Conservation (phyloP, 257 asterid species). For the Oldenlandia corymbosa region DNA sequence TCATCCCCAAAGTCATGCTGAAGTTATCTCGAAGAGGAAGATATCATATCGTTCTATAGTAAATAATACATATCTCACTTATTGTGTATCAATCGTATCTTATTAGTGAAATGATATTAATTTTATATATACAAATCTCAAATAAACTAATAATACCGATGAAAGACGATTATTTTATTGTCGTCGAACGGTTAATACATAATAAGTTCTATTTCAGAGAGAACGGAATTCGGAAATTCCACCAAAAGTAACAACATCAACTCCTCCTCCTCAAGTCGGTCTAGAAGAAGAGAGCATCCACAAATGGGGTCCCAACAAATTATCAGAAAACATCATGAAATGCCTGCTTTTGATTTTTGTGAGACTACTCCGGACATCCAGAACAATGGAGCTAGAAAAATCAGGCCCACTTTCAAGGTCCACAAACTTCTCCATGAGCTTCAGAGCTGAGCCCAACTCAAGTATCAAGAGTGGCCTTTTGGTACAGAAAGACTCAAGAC, state of each 20-base stretch:
- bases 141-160: too few relatives aligned
- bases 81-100: too few relatives aligned
- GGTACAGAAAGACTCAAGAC: constrained; percentile 63
- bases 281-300: constrained; percentile 59
- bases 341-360: constrained; percentile 64
- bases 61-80: too few relatives aligned
- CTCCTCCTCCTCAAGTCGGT: constrained; percentile 49
- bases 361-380: constrained; percentile 65
- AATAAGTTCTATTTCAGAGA: too few relatives aligned
- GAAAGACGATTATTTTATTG: too few relatives aligned
- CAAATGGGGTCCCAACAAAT: constrained; percentile 77
- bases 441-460: constrained; percentile 58
- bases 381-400: constrained; percentile 77
- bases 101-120: too few relatives aligned
- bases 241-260: constrained; percentile 23
- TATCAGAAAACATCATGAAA: constrained; percentile 84
- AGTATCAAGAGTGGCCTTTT: constrained; percentile 29
- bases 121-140: neutral
- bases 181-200: too few relatives aligned
- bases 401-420: constrained; percentile 63
- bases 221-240: constrained; percentile 40
- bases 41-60: too few relatives aligned
- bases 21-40: too few relatives aligned
- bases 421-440: constrained; percentile 57
- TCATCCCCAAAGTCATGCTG: too few relatives aligned